Conservation (phyloP, 495 filamentous ascomycete species). For the Aspergillus indologenus region DNA sequence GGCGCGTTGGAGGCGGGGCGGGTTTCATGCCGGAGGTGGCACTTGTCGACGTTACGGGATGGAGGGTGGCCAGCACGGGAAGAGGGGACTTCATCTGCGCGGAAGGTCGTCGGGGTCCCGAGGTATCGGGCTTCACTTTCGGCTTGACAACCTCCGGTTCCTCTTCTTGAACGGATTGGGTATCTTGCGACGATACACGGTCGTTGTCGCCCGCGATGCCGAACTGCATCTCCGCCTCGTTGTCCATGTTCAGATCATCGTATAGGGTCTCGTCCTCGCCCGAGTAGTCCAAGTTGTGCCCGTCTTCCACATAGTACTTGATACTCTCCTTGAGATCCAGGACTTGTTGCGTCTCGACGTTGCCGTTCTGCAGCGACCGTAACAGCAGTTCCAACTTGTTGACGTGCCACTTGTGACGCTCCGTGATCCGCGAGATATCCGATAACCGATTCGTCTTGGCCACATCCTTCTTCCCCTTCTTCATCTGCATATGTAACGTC, state of each 20-base stretch:
- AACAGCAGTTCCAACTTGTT: slow-evolving; percentile 87
- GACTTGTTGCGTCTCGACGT: slow-evolving; percentile 80
- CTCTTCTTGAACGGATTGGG: slow-evolving; percentile 89
- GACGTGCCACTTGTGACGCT: slow-evolving; percentile 95
- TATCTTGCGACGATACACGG: slow-evolving; percentile 88
- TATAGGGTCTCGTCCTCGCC: slow-evolving; percentile 92
- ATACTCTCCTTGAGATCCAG: slow-evolving; percentile 86
- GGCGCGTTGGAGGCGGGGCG: slow-evolving; percentile 77
- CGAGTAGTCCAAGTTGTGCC: slow-evolving; percentile 77
- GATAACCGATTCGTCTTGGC: slow-evolving; percentile 82
- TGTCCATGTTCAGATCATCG: slow-evolving; percentile 87
- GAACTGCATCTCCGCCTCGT: slow-evolving; percentile 78
- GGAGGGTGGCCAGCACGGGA: slow-evolving; percentile 80
- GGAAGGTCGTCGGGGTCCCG: slow-evolving; percentile 70
- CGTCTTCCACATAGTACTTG: slow-evolving; percentile 89
- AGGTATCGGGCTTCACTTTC: slow-evolving; percentile 42
- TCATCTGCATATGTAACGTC: slow-evolving; percentile 78
- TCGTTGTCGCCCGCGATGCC: slow-evolving; percentile 82
- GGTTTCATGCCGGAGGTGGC: slow-evolving; percentile 83
- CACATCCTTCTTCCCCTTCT: slow-evolving; percentile 86
- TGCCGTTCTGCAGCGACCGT: slow-evolving; percentile 87
- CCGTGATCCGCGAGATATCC: slow-evolving; percentile 76
- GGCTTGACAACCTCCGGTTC: slow-evolving; percentile 56
- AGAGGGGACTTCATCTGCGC: slow-evolving; percentile 91
- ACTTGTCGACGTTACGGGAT: slow-evolving; percentile 49